These are phyloP conservation scores for Monosporascus cannonballus DNA, from an alignment of 2,329 filamentous ascomycete genomes.

Conservation along the genomic window DNA sequence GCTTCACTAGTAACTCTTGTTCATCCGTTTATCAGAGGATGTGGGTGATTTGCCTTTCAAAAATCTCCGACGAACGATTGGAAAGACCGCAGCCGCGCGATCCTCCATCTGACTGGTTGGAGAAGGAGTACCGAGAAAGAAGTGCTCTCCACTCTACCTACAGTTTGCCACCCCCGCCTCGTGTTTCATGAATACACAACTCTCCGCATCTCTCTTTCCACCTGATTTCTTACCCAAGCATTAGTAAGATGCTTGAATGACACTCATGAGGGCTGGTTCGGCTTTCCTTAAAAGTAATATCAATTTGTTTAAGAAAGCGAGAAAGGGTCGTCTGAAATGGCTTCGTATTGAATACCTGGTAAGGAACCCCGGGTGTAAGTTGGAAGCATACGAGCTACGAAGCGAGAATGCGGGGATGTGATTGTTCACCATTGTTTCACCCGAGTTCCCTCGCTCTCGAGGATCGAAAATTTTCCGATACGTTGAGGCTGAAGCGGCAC, in stretches of 20 bases:
- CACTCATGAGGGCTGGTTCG: no score
- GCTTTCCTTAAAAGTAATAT: no score
- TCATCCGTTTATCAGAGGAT: not conserved
- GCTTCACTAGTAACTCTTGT: not conserved
- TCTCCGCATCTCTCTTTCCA: no score
- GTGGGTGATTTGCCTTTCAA: not conserved
- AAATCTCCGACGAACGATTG: not conserved
- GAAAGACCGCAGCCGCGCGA: not conserved
- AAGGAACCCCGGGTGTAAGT: not conserved
- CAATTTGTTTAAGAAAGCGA: no score
- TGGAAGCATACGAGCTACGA: not conserved
- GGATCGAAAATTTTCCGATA: not conserved
- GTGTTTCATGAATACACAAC: no score
- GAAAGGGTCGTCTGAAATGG: not conserved
- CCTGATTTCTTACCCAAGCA: no score
- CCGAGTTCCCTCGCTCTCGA: not conserved
- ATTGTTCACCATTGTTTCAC: not conserved
- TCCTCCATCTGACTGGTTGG: not conserved
- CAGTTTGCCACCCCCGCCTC: not conserved
- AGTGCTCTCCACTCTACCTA: not conserved
- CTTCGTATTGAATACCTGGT: not conserved
- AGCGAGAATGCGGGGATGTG: not conserved
- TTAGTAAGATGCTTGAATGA: no score
- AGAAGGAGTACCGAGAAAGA: not conserved
- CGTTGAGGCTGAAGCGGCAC: no score